phyloP scores from a whole-genome alignment of 2,329 filamentous ascomycete species.

The Sclerotinia trifoliorum region DNA sequence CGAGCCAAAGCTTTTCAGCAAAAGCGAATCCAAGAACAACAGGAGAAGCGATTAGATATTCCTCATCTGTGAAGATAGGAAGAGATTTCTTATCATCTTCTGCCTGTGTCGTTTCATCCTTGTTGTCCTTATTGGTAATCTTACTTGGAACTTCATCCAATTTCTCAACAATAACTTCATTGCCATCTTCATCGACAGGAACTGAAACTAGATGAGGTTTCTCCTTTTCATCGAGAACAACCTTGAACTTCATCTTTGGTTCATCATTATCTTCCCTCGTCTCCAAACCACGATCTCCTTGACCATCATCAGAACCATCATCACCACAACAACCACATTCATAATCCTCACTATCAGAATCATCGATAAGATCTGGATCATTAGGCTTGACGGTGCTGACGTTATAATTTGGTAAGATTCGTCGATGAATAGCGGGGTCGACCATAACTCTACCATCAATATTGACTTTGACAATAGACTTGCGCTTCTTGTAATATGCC shows the following conservation, averaged over 20 bases:
- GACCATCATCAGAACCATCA: conserved; percentile 38
- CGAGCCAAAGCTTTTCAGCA: conserved; percentile 84
- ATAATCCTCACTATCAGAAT: conserved; percentile 48
- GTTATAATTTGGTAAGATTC: conserved; percentile 83
- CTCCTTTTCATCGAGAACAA: conserved; percentile 49
- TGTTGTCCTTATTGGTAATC: conserved; percentile 31
- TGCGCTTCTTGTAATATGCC: conserved; percentile 81
- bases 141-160: conserved; percentile 52
- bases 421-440: conserved; percentile 76
- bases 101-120: conserved; percentile 1
- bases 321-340: conserved; percentile 44
- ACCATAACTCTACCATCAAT: conserved; percentile 88
- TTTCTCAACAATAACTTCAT: conserved; percentile 55
- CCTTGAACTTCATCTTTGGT: conserved; percentile 41
- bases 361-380: conserved; percentile 60
- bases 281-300: conserved; percentile 38
- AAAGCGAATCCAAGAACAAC: conserved; percentile 87
- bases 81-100: conserved; percentile 40
- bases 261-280: conserved; percentile 34
- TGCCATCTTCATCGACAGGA: conserved; percentile 53
- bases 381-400: conserved; percentile 73
- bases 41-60: conserved; percentile 79
- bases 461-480: conserved; percentile 72
- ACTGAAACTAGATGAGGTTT: conserved; percentile 53
- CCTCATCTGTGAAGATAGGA: conserved; percentile 72